Evolutionary conservation across 176 grass and related monocot species (phyloP).

Genomic region (Avena eriantha): DNA sequence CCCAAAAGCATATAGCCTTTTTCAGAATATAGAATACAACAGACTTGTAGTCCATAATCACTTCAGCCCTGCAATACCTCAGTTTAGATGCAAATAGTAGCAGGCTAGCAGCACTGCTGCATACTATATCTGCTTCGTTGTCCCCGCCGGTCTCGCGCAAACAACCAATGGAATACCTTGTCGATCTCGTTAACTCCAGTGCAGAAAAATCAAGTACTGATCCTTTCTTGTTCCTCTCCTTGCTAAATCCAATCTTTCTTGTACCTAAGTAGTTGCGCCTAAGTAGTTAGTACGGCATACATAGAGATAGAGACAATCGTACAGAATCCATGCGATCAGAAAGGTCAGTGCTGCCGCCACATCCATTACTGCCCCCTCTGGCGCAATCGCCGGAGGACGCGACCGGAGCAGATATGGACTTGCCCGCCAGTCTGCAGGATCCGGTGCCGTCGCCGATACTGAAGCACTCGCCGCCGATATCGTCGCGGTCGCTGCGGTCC

Average conservation of each 20-base stretch:
- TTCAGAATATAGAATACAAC: no score
- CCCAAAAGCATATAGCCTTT: no score
- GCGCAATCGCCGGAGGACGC: background rate
- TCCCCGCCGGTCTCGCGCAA: slow-evolving; percentile 42
- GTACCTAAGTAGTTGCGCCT: background rate
- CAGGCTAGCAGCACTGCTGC: background rate
- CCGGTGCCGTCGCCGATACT: slow-evolving; percentile 65
- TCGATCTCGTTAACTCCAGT: slow-evolving; percentile 41
- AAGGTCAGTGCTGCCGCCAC: slow-evolving; percentile 24
- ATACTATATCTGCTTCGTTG: slow-evolving; percentile 29
- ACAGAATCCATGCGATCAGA: slow-evolving; percentile 41
- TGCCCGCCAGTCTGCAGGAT: slow-evolving; percentile 37
- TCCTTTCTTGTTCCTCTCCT: slow-evolving; percentile 34
- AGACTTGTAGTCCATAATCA: no score
- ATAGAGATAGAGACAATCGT: background rate
- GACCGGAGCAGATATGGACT: slow-evolving; percentile 35
- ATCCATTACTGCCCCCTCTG: slow-evolving; percentile 32
- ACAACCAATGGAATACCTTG: slow-evolving; percentile 36
- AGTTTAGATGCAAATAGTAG: no score
- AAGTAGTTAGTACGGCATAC: background rate
- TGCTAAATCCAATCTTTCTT: slow-evolving; percentile 21
- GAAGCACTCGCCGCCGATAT: slow-evolving; percentile 38
- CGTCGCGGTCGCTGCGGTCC: slow-evolving; percentile 46
- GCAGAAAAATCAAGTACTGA: background rate
- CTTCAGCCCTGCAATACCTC: no score